A percentile compares a stretch with the other conserved stretches of the same genome.
Conservation (phyloP, 768 basidiomycete genomes). For the Pleurotus ostreatus region DNA sequence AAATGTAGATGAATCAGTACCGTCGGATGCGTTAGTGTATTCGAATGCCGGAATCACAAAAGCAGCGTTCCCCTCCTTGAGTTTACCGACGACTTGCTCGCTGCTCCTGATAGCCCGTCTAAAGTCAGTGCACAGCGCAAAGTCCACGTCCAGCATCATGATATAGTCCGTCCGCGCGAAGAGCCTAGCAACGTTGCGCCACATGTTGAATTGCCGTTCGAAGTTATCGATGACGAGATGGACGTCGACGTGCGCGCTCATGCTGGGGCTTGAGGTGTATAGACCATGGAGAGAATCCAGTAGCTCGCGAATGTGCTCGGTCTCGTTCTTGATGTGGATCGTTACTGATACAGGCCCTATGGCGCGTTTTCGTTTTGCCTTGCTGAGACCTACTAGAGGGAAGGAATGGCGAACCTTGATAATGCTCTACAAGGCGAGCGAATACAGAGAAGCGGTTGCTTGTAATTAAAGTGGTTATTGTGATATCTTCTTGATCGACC, state of each 20-base stretch:
- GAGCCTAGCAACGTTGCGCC: slow-evolving; percentile 82
- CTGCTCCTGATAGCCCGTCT: slow-evolving; percentile 49
- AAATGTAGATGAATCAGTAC: slow-evolving; percentile 52
- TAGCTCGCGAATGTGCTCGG: slow-evolving; percentile 40
- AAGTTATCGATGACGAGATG: slow-evolving; percentile 82
- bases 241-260: slow-evolving; percentile 73
- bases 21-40: slow-evolving; percentile 62
- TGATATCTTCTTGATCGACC: slow-evolving; percentile 65
- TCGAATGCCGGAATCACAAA: slow-evolving; percentile 88
- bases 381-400: background rate
- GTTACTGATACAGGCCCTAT: slow-evolving; percentile 83
- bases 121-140: slow-evolving; percentile 81
- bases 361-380: background rate
- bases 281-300: slow-evolving; percentile 63
- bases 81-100: slow-evolving; percentile 34
- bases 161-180: slow-evolving; percentile 82
- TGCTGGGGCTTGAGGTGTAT: slow-evolving; percentile 61
- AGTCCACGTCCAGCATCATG: slow-evolving; percentile 92
- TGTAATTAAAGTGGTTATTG: slow-evolving; percentile 83
- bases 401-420: slow-evolving; percentile 50
- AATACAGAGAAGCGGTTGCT: slow-evolving; percentile 74
- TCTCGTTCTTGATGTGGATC: slow-evolving; percentile 63
- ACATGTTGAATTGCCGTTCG: slow-evolving; percentile 84
- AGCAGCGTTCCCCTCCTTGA: slow-evolving; percentile 60
- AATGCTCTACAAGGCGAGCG: slow-evolving; percentile 66